Evolutionary conservation across 139 green algal species (phyloP), one percentile per base, ranked within the genome.

Genomic region (Micractinium sp.): DNA sequence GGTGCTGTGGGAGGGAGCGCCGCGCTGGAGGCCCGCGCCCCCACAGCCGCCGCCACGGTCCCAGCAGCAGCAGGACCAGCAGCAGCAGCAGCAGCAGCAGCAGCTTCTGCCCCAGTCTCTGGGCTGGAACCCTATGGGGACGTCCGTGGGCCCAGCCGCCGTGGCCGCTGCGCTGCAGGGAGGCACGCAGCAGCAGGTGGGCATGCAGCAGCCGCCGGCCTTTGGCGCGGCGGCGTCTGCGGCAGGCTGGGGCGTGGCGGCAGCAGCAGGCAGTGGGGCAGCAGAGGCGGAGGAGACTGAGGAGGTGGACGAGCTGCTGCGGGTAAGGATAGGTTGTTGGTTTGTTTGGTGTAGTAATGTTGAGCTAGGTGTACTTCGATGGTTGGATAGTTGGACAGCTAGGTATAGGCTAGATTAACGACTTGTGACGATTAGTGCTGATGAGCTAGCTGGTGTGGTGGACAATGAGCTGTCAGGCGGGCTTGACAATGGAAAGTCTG

Each of bases 1-100:
- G 38, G 78, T 83, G 78, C 78, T 83, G 39, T 83, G 78, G 78
- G 78, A 83, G 14, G 78, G 78, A 3, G 78, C 78, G 27, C 78
- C 78, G 4, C 39, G 39, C 12, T 83, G 35, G 19, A 39, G 18
- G 16, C 33, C 35, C 33, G 23, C 13, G 18, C 33, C 16, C 2
- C 33, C 74, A 0, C 27, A 36, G n/a, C 22, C 38, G 78, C 78
- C 14, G 78, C 39, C 38, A 25, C 39, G 0, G 78, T 38, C 39
- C 0, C 7, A 0, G 41, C 25, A 20, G 19, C 35, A 12, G 39
- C 78, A 60, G 38, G 29, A 2, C 15, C 35, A 31, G 75, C 19
- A 53, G 33, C 16, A 33, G 19, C 27, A 35, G 73, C n/a, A 41
- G 73, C n/a, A 79, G 73, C n/a, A 38, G n/a, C n/a, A 38, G 73